Evolutionary conservation across 768 basidiomycete species (phyloP).

Genomic region (Naganishia kalamii): DNA sequence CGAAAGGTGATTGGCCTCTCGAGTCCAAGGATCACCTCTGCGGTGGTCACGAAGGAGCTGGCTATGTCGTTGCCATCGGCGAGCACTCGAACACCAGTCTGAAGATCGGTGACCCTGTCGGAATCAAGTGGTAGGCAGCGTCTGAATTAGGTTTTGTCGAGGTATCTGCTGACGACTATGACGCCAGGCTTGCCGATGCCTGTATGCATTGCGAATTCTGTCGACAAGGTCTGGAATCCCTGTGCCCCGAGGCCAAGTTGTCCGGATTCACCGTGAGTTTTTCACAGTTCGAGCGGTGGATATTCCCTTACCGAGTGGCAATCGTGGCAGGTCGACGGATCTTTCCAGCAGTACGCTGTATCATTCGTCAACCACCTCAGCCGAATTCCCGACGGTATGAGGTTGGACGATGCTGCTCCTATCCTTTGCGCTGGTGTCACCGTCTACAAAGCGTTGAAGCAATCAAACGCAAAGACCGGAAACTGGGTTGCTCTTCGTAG

Average conservation of each 20-base stretch:
- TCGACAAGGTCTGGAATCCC: conserved; percentile 55
- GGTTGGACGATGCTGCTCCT: conserved; percentile 58
- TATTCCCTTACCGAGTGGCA: not conserved
- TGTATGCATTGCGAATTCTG: conserved; percentile 73
- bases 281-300: too few relatives aligned
- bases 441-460: conserved; percentile 77
- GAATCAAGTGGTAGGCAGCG: conserved; percentile 56
- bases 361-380: conserved; percentile 53
- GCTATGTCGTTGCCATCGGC: conserved; percentile 72
- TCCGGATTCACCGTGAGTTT: conserved; percentile 59
- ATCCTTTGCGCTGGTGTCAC: conserved; percentile 76
- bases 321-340: conserved; percentile 56
- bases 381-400: conserved; percentile 62
- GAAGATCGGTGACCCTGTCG: conserved; percentile 71
- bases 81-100: conserved; percentile 60
- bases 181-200: conserved; percentile 49
- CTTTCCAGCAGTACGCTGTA: conserved; percentile 54
- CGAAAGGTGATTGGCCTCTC: conserved; percentile 71
- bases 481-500: conserved; percentile 48
- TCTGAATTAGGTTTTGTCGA: not conserved
- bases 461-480: conserved; percentile 59
- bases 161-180: too few relatives aligned
- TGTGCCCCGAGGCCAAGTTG: conserved; percentile 57
- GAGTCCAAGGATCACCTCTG: conserved; percentile 24
- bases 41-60: conserved; percentile 74